Percentiles rank a stretch among this genome's conserved stretches.
These are phyloP conservation scores for Selenicereus undatus DNA, from an alignment of 148 eudicot genomes.

Conservation along the genomic window DNA sequence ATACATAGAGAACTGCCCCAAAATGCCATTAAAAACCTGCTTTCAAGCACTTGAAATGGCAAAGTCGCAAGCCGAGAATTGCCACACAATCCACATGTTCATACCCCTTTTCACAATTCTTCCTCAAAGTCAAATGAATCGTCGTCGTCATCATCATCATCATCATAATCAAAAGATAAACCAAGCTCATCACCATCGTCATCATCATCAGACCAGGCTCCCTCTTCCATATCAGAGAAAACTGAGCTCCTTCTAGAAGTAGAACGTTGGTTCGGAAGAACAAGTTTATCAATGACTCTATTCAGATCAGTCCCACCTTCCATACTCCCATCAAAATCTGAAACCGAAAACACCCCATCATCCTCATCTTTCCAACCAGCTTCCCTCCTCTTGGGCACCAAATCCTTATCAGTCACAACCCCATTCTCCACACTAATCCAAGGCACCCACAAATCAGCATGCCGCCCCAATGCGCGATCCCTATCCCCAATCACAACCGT, in stretches of 20 bases:
- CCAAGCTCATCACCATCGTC: conserved; percentile 24
- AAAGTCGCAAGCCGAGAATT: not conserved
- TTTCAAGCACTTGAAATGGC: not conserved
- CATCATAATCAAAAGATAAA: no score
- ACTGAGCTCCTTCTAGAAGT: conserved; percentile 28
- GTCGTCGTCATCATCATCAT: no score
- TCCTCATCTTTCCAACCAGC: conserved; percentile 23
- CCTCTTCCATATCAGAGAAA: conserved; percentile 50
- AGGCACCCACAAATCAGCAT: conserved; percentile 74
- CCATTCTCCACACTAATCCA: conserved; percentile 70
- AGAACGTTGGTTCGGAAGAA: conserved; percentile 28
- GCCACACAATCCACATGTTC: conserved; percentile 13
- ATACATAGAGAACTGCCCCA: not conserved
- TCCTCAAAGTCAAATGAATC: conserved; percentile 39
- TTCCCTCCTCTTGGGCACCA: conserved; percentile 36
- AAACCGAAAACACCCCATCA: conserved; percentile 32
- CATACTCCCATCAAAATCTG: conserved; percentile 31
- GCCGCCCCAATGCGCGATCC: conserved; percentile 62
- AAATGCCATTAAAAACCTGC: not conserved
- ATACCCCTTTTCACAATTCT: conserved; percentile 28
- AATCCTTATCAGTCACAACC: conserved; percentile 54
- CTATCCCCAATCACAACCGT: conserved; percentile 80
- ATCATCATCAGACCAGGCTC: conserved; percentile 21
- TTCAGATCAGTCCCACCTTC: conserved; percentile 31
- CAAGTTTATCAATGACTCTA: conserved; percentile 50